phyloP scores from a whole-genome alignment of 2,329 filamentous ascomycete genomes.

The Neobulgaria alba region DNA sequence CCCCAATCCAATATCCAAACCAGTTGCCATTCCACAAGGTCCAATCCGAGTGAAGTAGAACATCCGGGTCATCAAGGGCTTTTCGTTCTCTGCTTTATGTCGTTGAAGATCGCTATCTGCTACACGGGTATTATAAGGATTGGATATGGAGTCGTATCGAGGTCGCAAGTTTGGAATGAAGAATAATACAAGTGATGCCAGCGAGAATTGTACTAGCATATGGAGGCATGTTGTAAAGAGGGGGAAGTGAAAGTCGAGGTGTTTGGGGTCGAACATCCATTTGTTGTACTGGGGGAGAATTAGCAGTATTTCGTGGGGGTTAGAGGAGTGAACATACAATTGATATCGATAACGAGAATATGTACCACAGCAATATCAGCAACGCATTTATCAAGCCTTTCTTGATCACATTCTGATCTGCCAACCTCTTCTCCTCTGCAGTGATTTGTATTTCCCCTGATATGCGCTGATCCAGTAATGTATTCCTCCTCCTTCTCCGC shows the following conservation, averaged over 20 bases:
- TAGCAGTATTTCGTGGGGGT: conserved; percentile 3
- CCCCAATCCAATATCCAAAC: conserved; percentile 88
- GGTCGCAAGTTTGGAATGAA: conserved; percentile 78
- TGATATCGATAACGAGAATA: conserved; percentile 89
- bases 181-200: conserved; percentile 71
- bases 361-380: conserved; percentile 80
- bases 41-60: conserved; percentile 91
- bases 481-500: conserved; percentile 57
- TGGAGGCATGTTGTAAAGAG: conserved; percentile 92
- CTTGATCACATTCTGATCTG: conserved; percentile 64
- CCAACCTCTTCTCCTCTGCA: conserved; percentile 65
- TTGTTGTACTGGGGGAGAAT: conserved; percentile 73
- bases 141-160: conserved; percentile 33
- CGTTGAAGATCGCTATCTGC: conserved; percentile 24
- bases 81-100: conserved; percentile 26
- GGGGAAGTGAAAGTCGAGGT: conserved; percentile 86
- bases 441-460: conserved; percentile 51
- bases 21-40: conserved; percentile 86
- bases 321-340: conserved; percentile 49
- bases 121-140: conserved; percentile 25
- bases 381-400: conserved; percentile 64
- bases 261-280: conserved; percentile 92
- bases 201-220: conserved; percentile 87
- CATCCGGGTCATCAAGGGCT: conserved; percentile 68
- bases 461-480: conserved; percentile 61